Conservation (phyloP, 75 land plant species). For the Azolla pinnata region DNA sequence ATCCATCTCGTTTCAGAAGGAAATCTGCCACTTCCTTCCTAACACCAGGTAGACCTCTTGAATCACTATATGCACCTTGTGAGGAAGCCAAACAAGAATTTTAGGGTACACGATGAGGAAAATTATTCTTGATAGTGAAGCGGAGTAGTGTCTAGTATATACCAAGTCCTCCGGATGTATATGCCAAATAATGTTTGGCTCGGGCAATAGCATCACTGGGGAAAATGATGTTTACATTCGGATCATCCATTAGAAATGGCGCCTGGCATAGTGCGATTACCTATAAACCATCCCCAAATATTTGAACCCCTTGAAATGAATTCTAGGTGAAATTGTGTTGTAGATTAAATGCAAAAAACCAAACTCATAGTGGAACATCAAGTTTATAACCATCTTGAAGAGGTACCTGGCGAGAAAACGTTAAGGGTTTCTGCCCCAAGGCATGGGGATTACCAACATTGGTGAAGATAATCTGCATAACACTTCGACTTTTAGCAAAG, state of each 20-base stretch:
- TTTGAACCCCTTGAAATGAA: too few relatives aligned
- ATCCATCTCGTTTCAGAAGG: conserved; percentile 91
- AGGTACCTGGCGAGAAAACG: conserved; percentile 89
- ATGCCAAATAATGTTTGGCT: conserved; percentile 80
- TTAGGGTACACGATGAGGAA: not conserved
- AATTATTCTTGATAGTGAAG: too few relatives aligned
- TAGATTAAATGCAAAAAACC: too few relatives aligned
- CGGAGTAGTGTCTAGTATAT: too few relatives aligned
- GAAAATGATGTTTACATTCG: conserved; percentile 77
- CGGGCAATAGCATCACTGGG: conserved; percentile 88
- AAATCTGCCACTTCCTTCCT: conserved; percentile 94
- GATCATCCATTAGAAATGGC: conserved; percentile 90
- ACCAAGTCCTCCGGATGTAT: conserved; percentile 91
- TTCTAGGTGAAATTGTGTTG: too few relatives aligned
- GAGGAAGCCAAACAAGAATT: too few relatives aligned
- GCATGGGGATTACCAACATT: conserved; percentile 99
- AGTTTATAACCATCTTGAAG: not conserved
- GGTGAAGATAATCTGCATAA: conserved; percentile 88
- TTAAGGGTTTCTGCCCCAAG: conserved; percentile 91
- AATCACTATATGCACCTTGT: conserved; percentile 99
- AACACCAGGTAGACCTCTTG: conserved; percentile 84
- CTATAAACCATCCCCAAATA: too few relatives aligned
- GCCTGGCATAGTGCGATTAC: conserved; percentile 95
- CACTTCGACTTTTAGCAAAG: too few relatives aligned
- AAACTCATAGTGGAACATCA: too few relatives aligned